Evolutionary conservation across 345 rosid genomes (phyloP), one percentile per base, ranked within the genome.

Genomic region (Microthlaspi erraticum): DNA sequence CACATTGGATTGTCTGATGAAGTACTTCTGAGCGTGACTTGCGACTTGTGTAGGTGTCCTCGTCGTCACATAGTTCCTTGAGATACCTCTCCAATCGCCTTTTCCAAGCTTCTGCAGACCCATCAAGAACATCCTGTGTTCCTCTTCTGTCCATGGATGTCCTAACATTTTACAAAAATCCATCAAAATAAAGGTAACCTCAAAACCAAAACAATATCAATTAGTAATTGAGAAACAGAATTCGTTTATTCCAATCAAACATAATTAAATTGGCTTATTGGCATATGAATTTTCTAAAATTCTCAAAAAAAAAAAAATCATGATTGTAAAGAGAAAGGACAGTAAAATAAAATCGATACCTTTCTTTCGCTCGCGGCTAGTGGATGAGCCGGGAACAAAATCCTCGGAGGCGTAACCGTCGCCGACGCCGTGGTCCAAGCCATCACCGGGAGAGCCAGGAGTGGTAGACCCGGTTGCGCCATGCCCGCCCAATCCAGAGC

Each of bases 61-160:
- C 5, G 95, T 80, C 26, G 85, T 76, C 61, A 92, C 98, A 77
- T 73, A 92, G 60, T 79, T 92, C 52, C 90, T 84, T 2, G 98
- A 87, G 82, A 92, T 92, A 64, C 98, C 98, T 71, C 98, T 84
- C 98, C 98, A 92, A 78, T 92, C 98, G 63, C 98, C 98, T 86
- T 92, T 92, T 12, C 97, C 98, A 9, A 90, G 81, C 83, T 87
- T 92, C 63, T 87, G 95, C 23, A 90, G 73, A 62, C 97, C 98
- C 72, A 92, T 62, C 60, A 92, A 81, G 71, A 92, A 90, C 87
- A 90, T 81, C 67, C 95, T 88, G 75, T 92, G 98, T 66, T 92
- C 98, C 68, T 92, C 98, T 73, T 88, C 97, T 0, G 93, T 92
- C 98, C 98, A 92, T 0, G 96, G 98, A 32, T 80, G 86, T 49